phyloP scores from a whole-genome alignment of 2,329 filamentous ascomycete genomes.

The Falciphora oryzae region DNA sequence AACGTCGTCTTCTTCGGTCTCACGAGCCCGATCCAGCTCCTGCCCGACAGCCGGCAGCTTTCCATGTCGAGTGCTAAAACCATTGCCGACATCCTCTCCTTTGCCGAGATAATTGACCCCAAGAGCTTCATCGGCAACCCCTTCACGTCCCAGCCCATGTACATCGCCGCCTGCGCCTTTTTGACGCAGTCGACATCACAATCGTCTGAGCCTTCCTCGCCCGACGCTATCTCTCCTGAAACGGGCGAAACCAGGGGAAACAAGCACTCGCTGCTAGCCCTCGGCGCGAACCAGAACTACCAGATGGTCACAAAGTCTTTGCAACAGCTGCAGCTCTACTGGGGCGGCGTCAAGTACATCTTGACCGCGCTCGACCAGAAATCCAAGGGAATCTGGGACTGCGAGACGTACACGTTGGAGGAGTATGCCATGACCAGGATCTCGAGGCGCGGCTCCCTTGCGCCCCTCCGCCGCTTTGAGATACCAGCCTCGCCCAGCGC shows the following conservation, averaged over 20 bases:
- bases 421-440: constrained; percentile 69
- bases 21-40: constrained; percentile 60
- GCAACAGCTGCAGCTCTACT: constrained; percentile 75
- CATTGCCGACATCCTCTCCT: constrained; percentile 81
- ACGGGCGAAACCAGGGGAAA: constrained; percentile 25
- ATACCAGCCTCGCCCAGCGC: constrained; percentile 44
- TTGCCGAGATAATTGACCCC: constrained; percentile 78
- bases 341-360: constrained; percentile 84
- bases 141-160: constrained; percentile 86
- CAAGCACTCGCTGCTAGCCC: constrained; percentile 71
- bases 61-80: constrained; percentile 90
- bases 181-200: constrained; percentile 69
- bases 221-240: constrained; percentile 43
- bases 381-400: constrained; percentile 79
- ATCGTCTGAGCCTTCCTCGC: constrained; percentile 60
- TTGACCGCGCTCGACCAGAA: constrained; percentile 82
- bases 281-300: constrained; percentile 80
- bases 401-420: constrained; percentile 59
- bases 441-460: constrained; percentile 37
- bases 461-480: constrained; percentile 37
- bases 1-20: constrained; percentile 66
- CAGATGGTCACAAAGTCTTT: constrained; percentile 80
- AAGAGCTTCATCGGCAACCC: constrained; percentile 85
- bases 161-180: constrained; percentile 85
- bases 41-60: constrained; percentile 72